Conservation (phyloP, 2,329 filamentous ascomycete species). For the Fusarium dlaminii region DNA sequence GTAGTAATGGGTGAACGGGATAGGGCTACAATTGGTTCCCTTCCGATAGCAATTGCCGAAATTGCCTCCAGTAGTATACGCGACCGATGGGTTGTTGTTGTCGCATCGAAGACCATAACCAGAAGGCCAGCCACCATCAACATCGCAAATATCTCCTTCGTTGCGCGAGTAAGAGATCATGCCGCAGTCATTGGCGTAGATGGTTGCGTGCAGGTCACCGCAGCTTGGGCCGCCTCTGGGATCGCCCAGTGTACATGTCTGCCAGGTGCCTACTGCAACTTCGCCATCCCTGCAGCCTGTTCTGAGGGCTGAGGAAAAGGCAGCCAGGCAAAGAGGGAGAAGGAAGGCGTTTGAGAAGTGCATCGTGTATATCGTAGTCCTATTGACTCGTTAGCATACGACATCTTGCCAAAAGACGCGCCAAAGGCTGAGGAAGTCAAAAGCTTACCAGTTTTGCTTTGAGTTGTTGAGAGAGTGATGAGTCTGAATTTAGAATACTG, state of each 20-base stretch:
- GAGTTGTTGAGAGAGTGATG: neutral
- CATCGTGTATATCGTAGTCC: neutral
- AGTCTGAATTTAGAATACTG: neutral
- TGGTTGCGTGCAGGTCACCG: neutral
- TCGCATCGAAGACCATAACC: neutral
- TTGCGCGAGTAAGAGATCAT: neutral
- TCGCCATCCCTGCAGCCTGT: neutral
- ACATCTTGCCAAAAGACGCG: accelerated
- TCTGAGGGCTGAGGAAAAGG: neutral
- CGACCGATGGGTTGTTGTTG: neutral
- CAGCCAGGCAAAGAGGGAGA: accelerated
- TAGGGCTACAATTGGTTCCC: neutral
- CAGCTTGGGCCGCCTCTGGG: neutral
- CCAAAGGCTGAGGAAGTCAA: neutral
- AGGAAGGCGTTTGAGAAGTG: neutral
- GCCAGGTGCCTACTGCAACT: neutral
- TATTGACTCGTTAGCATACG: neutral
- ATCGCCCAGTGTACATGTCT: neutral
- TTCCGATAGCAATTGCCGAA: neutral
- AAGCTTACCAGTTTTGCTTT: neutral
- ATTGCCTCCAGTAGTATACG: neutral
- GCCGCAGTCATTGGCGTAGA: neutral
- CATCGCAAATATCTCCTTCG: neutral
- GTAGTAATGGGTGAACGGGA: neutral
- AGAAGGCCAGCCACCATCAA: neutral